Evolutionary conservation across 768 basidiomycete species (phyloP).

Genomic region (Kwoniella sp.): DNA sequence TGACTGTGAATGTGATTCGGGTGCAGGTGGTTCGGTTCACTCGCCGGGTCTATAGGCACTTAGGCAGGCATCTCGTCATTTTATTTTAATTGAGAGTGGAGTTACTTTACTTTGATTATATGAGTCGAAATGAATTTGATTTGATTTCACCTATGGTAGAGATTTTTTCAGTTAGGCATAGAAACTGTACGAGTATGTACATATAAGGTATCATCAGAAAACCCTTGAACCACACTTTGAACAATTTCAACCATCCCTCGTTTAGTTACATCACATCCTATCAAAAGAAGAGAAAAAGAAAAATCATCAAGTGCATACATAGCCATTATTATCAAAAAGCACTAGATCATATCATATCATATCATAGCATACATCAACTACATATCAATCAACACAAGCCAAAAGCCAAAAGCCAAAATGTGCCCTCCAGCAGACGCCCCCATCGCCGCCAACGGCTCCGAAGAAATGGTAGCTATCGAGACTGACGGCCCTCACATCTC

Average conservation of each 20-base stretch:
- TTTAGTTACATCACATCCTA: background rate
- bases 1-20: too few species aligned
- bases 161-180: too few species aligned
- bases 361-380: background rate
- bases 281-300: background rate
- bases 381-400: background rate
- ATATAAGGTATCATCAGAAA: background rate
- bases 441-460: constrained; percentile 28
- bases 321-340: too few species aligned
- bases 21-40: background rate
- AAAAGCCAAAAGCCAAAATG: constrained; percentile 25
- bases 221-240: background rate
- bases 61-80: background rate
- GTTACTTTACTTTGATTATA: background rate
- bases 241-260: too few species aligned
- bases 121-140: background rate
- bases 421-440: constrained; percentile 42
- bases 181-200: too few species aligned
- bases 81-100: background rate
- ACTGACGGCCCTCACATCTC: constrained; percentile 53
- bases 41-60: too few species aligned
- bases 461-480: constrained; percentile 74
- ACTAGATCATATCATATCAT: background rate
- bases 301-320: too few species aligned
- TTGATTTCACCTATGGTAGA: background rate